phyloP scores from a whole-genome alignment of 257 asterid species.

The Solanum lycopersicoides region DNA sequence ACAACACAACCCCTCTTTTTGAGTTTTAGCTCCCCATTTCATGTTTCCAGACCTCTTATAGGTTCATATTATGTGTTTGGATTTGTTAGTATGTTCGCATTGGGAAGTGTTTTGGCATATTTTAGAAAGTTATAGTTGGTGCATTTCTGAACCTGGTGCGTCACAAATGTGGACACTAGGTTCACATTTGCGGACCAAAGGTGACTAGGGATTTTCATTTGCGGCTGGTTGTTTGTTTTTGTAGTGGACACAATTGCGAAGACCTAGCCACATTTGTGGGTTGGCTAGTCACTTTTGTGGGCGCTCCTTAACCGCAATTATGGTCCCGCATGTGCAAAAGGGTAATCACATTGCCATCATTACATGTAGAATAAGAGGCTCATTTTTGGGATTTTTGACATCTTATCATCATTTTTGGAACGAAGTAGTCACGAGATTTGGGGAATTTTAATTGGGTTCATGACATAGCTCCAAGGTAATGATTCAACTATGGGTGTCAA shows the following conservation, averaged over 20 bases:
- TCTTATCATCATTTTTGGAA: not conserved
- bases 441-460: not conserved
- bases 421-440: not conserved
- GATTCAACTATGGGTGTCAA: not conserved
- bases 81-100: not conserved
- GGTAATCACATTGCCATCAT: not conserved
- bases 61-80: not conserved
- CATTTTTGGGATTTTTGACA: not conserved
- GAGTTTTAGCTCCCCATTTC: not conserved
- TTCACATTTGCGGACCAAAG: not conserved
- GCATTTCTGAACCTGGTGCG: not conserved
- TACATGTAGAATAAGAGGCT: not conserved
- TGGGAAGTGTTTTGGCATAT: not conserved
- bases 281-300: not conserved
- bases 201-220: not conserved
- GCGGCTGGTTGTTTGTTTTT: not conserved
- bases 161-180: not conserved
- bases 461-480: not conserved
- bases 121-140: not conserved
- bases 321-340: not conserved
- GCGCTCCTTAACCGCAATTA: not conserved
- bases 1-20: not conserved
- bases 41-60: not conserved
- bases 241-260: not conserved
- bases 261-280: not conserved